These are phyloP conservation scores for Xylariaceae sp. DNA, from an alignment of 2,329 filamentous ascomycete genomes.

Conservation along the genomic window DNA sequence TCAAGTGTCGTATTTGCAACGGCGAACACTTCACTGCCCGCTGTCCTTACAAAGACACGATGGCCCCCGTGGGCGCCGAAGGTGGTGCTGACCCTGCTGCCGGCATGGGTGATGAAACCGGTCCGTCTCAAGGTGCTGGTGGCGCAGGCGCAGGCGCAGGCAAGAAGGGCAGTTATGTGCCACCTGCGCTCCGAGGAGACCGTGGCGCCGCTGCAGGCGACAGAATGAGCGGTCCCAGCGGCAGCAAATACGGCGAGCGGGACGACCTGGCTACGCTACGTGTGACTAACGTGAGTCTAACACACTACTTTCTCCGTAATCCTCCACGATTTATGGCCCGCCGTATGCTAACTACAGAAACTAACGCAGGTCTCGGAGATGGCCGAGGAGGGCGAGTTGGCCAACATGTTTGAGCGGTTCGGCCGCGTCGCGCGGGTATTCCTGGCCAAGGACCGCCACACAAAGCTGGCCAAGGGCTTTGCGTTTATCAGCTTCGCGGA, in stretches of 20 bases:
- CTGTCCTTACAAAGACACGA: conserved; percentile 99
- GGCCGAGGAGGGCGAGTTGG: conserved; percentile 90
- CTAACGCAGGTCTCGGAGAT: conserved; percentile 76
- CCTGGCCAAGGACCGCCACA: conserved; percentile 95
- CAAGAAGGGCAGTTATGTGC: conserved; percentile 83
- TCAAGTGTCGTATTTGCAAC: conserved; percentile 98
- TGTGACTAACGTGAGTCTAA: conserved; percentile 85
- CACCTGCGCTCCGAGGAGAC: conserved; percentile 80
- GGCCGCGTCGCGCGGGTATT: conserved; percentile 96
- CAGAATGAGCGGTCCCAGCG: conserved; percentile 57
- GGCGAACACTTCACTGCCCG: conserved; percentile 99
- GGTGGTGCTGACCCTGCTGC: conserved; percentile 47
- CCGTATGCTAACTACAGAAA: neutral
- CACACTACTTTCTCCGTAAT: neutral
- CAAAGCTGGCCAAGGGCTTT: conserved; percentile 93
- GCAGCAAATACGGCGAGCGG: conserved; percentile 82
- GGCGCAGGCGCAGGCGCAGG: conserved; percentile 44
- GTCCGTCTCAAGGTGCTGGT: conserved; percentile 32
- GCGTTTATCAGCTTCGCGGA: conserved; percentile 98
- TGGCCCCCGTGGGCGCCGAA: conserved; percentile 75
- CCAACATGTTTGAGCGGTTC: conserved; percentile 97
- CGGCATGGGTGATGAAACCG: conserved; percentile 46
- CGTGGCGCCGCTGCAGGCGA: conserved; percentile 60
- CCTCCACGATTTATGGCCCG: neutral
- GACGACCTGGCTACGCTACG: conserved; percentile 94